phyloP scores from a whole-genome alignment of 164 flowering plant species.

The Macadamia integrifolia region DNA sequence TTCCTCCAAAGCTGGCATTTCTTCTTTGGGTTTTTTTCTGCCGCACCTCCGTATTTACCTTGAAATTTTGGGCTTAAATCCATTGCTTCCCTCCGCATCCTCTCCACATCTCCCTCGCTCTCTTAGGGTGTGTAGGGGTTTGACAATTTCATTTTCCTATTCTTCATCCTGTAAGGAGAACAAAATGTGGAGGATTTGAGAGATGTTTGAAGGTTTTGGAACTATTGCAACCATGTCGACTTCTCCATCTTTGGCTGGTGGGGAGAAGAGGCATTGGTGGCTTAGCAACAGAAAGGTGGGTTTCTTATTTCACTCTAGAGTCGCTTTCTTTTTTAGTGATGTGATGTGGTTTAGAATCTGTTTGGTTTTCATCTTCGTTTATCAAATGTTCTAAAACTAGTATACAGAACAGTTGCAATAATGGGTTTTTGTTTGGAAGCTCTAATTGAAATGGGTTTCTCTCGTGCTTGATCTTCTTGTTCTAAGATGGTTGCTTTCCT shows the following conservation, averaged over 20 bases:
- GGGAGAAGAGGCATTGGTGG: slow-evolving; percentile 95
- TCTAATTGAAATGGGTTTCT: slow-evolving; percentile 1
- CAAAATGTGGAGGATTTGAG: slow-evolving; percentile 3
- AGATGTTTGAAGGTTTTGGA: slow-evolving; percentile 6
- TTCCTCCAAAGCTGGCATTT: slow-evolving; percentile 70
- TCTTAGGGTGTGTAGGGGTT: slow-evolving; percentile 3
- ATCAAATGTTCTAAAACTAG: neutral
- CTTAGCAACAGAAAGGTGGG: slow-evolving; percentile 71
- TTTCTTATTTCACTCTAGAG: neutral
- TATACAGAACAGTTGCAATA: too few relatives aligned
- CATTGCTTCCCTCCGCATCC: neutral
- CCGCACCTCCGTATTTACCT: neutral
- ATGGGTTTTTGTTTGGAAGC: neutral
- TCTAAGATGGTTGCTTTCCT: neutral
- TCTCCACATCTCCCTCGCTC: neutral
- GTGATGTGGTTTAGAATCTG: too few relatives aligned
- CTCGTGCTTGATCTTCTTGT: neutral
- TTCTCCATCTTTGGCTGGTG: slow-evolving; percentile 39
- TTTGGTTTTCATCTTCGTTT: neutral
- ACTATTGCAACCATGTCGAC: slow-evolving; percentile 31
- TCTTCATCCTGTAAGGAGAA: neutral
- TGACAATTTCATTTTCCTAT: too few relatives aligned
- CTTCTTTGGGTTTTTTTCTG: slow-evolving; percentile 7
- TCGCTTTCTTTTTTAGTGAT: neutral
- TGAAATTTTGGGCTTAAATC: neutral